Evolutionary conservation across 2,329 filamentous ascomycete genomes (phyloP).

Genomic region (Cladosporium sp.): DNA sequence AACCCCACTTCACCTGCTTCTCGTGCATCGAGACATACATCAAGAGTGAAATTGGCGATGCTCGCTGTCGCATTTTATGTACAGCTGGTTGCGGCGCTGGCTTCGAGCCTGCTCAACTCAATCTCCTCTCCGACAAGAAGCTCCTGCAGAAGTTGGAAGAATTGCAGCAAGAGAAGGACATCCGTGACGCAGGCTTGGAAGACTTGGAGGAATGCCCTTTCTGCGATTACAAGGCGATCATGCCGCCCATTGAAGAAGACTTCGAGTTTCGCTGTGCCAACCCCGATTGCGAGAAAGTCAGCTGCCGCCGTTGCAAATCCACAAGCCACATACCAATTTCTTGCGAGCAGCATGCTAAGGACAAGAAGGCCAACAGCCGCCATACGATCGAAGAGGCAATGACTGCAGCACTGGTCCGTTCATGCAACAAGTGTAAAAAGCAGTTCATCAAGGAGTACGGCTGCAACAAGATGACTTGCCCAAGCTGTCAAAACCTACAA

Average conservation of each 20-base stretch:
- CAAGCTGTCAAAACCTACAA: conserved; percentile 52
- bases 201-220: conserved; percentile 74
- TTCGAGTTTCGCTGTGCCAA: conserved; percentile 71
- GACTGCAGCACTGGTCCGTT: conserved; percentile 71
- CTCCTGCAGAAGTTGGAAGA: conserved; percentile 61
- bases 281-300: conserved; percentile 55
- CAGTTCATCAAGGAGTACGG: conserved; percentile 74
- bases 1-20: conserved; percentile 65
- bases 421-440: conserved; percentile 68
- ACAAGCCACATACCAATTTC: conserved; percentile 68
- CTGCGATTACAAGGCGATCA: conserved; percentile 75
- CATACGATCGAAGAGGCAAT: conserved; percentile 78
- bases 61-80: conserved; percentile 65
- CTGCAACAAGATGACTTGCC: conserved; percentile 81
- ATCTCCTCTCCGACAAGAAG: conserved; percentile 55
- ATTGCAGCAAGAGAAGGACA: conserved; percentile 65
- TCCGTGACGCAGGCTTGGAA: conserved; percentile 67
- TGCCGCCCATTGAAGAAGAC: conserved; percentile 61
- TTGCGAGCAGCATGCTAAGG: conserved; percentile 62
- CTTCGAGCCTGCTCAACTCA: conserved; percentile 55
- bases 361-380: conserved; percentile 57
- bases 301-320: conserved; percentile 57
- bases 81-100: conserved; percentile 59
- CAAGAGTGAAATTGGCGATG: conserved; percentile 63
- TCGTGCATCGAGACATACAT: conserved; percentile 63